Conservation (phyloP, 495 filamentous ascomycete genomes). For the Aspergillus indologenus region DNA sequence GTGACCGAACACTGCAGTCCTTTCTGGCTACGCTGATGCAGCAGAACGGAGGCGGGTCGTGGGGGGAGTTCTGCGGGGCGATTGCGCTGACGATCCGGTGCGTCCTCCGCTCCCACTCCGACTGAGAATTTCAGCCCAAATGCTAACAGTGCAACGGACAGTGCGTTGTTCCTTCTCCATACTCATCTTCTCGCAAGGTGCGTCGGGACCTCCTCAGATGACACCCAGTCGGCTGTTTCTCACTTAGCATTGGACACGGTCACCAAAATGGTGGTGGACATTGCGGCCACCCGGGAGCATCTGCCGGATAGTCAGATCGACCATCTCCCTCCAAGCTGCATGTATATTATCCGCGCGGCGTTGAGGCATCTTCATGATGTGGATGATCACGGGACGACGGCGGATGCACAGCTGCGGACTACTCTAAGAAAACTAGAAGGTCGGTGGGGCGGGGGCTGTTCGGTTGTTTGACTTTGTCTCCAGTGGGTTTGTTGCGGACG, state of each 20-base stretch:
- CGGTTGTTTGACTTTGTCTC: too few relatives aligned
- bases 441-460: neutral
- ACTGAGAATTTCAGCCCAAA: neutral
- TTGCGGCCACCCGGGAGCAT: constrained; percentile 20
- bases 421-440: neutral
- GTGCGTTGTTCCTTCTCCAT: constrained; percentile 7
- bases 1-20: constrained; percentile 17
- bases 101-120: constrained; percentile 12
- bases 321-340: constrained; percentile 20
- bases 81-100: constrained; percentile 30
- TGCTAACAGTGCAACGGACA: neutral
- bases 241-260: constrained; percentile 19
- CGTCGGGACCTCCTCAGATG: neutral
- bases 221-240: constrained; percentile 9
- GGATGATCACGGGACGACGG: neutral
- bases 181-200: neutral
- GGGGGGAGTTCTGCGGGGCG: constrained; percentile 26
- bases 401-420: neutral
- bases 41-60: constrained; percentile 16
- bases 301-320: constrained; percentile 16
- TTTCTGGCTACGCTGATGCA: constrained; percentile 27
- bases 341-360: constrained; percentile 22
- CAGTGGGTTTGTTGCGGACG: too few relatives aligned
- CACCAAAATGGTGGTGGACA: constrained; percentile 22
- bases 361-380: constrained; percentile 19